Evolutionary conservation across 2,329 filamentous ascomycete genomes (phyloP).

Genomic region (Penicillium sp.): DNA sequence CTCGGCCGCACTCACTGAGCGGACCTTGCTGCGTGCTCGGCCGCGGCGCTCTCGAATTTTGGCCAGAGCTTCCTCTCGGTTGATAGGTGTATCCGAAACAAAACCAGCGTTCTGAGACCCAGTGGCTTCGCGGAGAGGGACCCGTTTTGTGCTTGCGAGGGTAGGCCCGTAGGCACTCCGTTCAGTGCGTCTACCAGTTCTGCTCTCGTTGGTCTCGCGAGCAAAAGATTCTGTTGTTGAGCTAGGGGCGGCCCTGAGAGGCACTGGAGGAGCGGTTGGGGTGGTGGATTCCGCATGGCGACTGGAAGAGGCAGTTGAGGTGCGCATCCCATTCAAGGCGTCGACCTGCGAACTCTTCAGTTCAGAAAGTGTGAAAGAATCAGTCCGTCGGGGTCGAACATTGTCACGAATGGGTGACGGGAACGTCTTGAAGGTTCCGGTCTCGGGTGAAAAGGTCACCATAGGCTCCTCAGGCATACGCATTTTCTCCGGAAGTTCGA

Average conservation of each 20-base stretch:
- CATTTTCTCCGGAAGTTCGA: conserved; percentile 22
- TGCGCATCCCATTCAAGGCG: conserved; percentile 3
- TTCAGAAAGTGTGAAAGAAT: conserved; percentile 15
- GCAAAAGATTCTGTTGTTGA: neutral
- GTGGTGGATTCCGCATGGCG: conserved; percentile 12
- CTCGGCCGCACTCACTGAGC: conserved; percentile 42
- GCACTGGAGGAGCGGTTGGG: conserved; percentile 12
- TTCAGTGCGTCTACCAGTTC: conserved; percentile 10
- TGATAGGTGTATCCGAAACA: conserved; percentile 45
- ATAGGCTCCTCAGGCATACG: conserved; percentile 31
- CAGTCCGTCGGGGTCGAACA: conserved; percentile 21
- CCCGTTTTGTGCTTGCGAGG: conserved; percentile 28
- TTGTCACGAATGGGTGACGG: conserved; percentile 37
- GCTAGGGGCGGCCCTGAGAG: conserved; percentile 1
- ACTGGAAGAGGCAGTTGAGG: conserved; percentile 8
- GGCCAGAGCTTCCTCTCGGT: conserved; percentile 48
- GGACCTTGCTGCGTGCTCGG: conserved; percentile 43
- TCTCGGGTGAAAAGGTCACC: conserved; percentile 44
- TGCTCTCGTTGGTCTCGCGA: conserved; percentile 3
- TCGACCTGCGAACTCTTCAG: conserved; percentile 4
- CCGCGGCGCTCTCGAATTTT: conserved; percentile 50
- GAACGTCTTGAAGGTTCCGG: conserved; percentile 44
- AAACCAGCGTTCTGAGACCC: conserved; percentile 21
- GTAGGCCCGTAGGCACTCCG: conserved; percentile 16
- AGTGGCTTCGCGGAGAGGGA: conserved; percentile 33